Conservation (phyloP, 768 basidiomycete genomes). For the Gelatoporia subvermispora region DNA sequence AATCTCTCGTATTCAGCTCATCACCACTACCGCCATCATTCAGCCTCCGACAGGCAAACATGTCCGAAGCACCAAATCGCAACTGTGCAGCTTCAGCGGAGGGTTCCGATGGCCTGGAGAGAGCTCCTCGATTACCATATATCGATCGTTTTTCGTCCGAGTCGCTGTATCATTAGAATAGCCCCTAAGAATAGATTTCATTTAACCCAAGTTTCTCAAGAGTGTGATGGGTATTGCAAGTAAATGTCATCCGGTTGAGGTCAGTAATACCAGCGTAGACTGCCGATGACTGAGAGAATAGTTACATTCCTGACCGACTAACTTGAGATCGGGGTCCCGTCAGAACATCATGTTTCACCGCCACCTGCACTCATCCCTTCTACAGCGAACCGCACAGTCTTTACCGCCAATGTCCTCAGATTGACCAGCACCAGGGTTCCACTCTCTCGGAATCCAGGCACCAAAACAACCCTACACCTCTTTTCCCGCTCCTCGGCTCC, state of each 20-base stretch:
- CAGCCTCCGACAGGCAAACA: too few species aligned
- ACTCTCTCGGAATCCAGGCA: constrained; percentile 77
- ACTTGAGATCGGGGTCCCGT: too few species aligned
- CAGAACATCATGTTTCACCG: constrained; percentile 5
- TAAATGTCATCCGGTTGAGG: too few species aligned
- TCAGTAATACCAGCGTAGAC: too few species aligned
- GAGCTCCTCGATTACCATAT: constrained; percentile 6
- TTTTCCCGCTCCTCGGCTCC: constrained; percentile 18
- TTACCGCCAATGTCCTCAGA: constrained; percentile 68
- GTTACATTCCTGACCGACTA: too few species aligned
- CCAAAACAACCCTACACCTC: constrained; percentile 67
- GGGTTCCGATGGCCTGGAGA: too few species aligned
- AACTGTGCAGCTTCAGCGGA: too few species aligned
- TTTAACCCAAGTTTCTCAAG: neutral
- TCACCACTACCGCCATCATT: too few species aligned
- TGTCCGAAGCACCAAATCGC: too few species aligned
- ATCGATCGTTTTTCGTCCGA: constrained; percentile 6
- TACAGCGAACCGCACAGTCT: constrained; percentile 52
- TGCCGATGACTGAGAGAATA: too few species aligned
- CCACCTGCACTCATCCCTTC: constrained; percentile 27
- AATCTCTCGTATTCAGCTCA: too few species aligned
- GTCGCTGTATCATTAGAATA: constrained; percentile 3
- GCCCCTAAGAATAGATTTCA: neutral
- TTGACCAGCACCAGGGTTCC: constrained; percentile 80
- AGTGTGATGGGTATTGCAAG: too few species aligned